Evolutionary conservation across 352 stramenopile species (phyloP).

Genomic region (Chrysophaeum taylorii): DNA sequence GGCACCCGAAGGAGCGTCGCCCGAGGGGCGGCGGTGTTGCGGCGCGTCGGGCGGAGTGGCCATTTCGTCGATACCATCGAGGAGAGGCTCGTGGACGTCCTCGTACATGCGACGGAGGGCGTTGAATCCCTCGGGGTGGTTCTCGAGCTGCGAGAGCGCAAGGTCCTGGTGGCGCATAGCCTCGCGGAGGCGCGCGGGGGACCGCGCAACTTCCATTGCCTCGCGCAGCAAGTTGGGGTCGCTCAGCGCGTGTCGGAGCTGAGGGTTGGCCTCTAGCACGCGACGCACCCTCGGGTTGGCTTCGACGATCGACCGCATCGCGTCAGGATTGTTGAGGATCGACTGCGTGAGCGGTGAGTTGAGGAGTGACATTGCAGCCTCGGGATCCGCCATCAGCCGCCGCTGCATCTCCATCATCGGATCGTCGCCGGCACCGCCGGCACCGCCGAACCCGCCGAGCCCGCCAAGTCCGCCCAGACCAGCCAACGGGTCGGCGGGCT

Average conservation of each 20-base stretch:
- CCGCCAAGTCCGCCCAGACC: too few relatives aligned
- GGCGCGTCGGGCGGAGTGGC: not conserved
- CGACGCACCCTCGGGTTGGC: slow-evolving; percentile 87
- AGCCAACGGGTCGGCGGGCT: too few relatives aligned
- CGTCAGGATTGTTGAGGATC: slow-evolving; percentile 85
- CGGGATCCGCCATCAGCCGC: slow-evolving; percentile 61
- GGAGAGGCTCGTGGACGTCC: slow-evolving; percentile 80
- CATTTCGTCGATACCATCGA: slow-evolving; percentile 59
- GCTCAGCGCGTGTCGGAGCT: slow-evolving; percentile 86
- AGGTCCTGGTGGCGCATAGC: slow-evolving; percentile 94
- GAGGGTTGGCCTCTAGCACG: slow-evolving; percentile 85
- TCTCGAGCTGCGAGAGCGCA: slow-evolving; percentile 90
- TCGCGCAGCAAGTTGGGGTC: slow-evolving; percentile 85
- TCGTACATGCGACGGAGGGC: slow-evolving; percentile 77
- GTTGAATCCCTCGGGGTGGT: slow-evolving; percentile 90
- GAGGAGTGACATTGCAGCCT: slow-evolving; percentile 74
- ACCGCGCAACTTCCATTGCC: slow-evolving; percentile 91
- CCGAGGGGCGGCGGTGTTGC: not conserved
- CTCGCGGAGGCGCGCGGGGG: slow-evolving; percentile 84
- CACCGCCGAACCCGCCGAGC: too few relatives aligned
- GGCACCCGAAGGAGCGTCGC: not conserved
- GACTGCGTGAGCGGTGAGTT: slow-evolving; percentile 76
- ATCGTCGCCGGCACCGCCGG: too few relatives aligned
- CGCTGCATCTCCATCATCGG: slow-evolving; percentile 65
- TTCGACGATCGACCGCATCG: slow-evolving; percentile 87